Conservation (phyloP, 2,329 filamentous ascomycete species). For the Paraconiothyrium brasiliense region DNA sequence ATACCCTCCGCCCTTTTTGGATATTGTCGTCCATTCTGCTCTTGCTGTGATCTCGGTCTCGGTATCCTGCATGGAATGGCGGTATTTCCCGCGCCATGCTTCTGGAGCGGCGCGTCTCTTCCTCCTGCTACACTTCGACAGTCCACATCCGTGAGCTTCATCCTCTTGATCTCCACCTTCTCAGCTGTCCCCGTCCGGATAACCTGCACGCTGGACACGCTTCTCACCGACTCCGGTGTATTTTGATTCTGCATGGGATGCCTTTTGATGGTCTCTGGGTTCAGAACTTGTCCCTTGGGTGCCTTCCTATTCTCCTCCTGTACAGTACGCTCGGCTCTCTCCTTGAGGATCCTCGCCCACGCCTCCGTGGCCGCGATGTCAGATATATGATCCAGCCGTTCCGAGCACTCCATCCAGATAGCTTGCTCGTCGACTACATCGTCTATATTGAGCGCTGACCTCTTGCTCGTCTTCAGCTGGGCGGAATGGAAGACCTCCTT, state of each 20-base stretch:
- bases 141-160: not conserved
- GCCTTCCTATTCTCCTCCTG: no score
- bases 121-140: not conserved
- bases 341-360: not conserved
- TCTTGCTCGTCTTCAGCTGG: no score
- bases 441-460: not conserved
- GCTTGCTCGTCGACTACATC: not conserved
- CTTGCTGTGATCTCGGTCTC: not conserved
- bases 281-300: no score
- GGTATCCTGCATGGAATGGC: not conserved
- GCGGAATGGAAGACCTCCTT: not conserved
- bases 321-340: not conserved
- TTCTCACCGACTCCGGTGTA: no score
- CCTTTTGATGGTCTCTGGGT: no score
- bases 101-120: not conserved
- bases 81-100: not conserved
- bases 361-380: not conserved
- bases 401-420: not conserved
- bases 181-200: not conserved
- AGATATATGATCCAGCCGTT: not conserved
- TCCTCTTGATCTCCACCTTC: not conserved
- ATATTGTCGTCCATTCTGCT: not conserved
- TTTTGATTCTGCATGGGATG: not conserved
- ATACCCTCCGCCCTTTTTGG: no score
- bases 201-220: not conserved